Percentiles rank a stretch among this genome's conserved stretches.
These are phyloP conservation scores for Calocybe gangraenosa DNA, from an alignment of 768 basidiomycete genomes.

Conservation along the genomic window DNA sequence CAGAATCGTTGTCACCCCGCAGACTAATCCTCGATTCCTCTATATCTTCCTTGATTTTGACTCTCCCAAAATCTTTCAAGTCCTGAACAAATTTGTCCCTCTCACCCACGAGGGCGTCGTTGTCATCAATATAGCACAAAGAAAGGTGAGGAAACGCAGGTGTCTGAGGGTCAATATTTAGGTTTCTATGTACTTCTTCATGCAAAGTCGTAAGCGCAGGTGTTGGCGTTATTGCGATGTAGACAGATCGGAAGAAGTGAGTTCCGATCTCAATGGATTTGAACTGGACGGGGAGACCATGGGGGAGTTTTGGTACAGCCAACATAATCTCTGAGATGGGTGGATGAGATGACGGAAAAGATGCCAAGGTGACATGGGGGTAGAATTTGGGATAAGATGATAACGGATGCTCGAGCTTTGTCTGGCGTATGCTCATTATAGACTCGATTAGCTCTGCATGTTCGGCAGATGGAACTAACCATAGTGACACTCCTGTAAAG, in stretches of 20 bases:
- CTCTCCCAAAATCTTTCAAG: conserved; percentile 32
- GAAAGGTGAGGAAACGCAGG: conserved; percentile 72
- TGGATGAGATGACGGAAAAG: conserved; percentile 26
- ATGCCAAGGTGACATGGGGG: conserved; percentile 71
- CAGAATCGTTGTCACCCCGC: conserved; percentile 23
- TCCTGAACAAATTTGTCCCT: conserved; percentile 43
- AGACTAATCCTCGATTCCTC: conserved; percentile 23
- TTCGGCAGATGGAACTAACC: conserved; percentile 59
- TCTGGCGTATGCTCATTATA: conserved; percentile 37
- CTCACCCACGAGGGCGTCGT: conserved; percentile 49
- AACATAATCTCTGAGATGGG: conserved; percentile 31
- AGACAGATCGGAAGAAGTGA: conserved; percentile 71
- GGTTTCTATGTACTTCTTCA: conserved; percentile 34
- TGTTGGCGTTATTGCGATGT: conserved; percentile 45
- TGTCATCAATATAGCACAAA: conserved; percentile 66
- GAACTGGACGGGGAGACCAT: conserved; percentile 42
- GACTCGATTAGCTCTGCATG: conserved; percentile 40
- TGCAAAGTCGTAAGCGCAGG: conserved; percentile 46
- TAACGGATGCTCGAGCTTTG: conserved; percentile 18
- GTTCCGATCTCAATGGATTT: conserved; percentile 50
- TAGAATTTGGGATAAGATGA: conserved; percentile 56
- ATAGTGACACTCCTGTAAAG: conserved; percentile 52
- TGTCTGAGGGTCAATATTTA: conserved; percentile 39
- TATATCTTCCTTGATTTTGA: conserved; percentile 15
- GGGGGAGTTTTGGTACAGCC: conserved; percentile 32